Conservation (phyloP, 306 rosid species). For the Castanospermum australe region DNA sequence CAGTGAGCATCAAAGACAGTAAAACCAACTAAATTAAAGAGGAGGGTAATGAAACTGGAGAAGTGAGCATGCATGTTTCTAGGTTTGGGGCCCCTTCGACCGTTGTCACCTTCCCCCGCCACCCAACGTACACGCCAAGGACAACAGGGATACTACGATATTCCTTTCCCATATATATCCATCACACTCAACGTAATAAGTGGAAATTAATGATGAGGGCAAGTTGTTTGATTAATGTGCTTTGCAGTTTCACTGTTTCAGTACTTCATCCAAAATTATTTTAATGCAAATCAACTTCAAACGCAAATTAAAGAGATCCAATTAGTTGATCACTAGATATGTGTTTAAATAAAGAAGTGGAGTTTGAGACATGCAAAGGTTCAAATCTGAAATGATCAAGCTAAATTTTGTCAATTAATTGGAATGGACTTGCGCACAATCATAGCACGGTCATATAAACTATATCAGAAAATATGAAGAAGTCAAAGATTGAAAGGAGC, state of each 20-base stretch:
- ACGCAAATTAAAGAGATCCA: background rate
- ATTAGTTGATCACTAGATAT: background rate
- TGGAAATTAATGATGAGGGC: slow-evolving; percentile 11
- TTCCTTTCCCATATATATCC: slow-evolving; percentile 1
- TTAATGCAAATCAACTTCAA: background rate
- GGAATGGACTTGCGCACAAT: slow-evolving; percentile 23
- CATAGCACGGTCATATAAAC: background rate
- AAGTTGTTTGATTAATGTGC: slow-evolving; percentile 26
- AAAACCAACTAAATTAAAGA: background rate
- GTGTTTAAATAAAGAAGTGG: background rate
- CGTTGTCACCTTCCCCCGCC: slow-evolving; percentile 68
- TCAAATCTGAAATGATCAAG: slow-evolving; percentile 19
- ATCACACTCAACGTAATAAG: background rate
- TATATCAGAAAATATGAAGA: slow-evolving; percentile 7
- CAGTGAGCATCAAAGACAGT: slow-evolving; percentile 7
- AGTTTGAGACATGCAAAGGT: slow-evolving; percentile 26
- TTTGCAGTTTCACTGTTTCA: slow-evolving; percentile 7
- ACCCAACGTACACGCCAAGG: slow-evolving; percentile 71
- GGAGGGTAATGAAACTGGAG: background rate
- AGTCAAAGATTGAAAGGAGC: slow-evolving; percentile 32
- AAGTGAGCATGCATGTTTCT: slow-evolving; percentile 8
- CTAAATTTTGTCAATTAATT: slow-evolving; percentile 8
- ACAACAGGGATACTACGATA: slow-evolving; percentile 43
- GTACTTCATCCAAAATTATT: slow-evolving; percentile 3
- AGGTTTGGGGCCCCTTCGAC: slow-evolving; percentile 22